phyloP scores from a whole-genome alignment of 805 yeast species.

The Cyberlindnera saturnus region DNA sequence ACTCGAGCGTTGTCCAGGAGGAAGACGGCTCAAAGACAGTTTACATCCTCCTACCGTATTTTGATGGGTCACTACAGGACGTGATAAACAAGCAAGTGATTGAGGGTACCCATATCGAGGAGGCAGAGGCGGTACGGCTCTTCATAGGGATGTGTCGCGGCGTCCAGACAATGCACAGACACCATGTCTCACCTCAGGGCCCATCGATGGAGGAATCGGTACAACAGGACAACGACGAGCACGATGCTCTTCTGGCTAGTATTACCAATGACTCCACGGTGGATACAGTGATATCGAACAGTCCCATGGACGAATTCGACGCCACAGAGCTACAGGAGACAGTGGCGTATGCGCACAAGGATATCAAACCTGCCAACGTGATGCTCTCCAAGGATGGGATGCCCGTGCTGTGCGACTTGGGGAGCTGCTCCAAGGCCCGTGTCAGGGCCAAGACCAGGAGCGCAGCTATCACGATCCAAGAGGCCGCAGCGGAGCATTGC shows the following conservation, averaged over 20 bases:
- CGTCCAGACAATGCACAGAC: conserved; percentile 62
- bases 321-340: conserved; percentile 50
- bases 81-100: conserved; percentile 60
- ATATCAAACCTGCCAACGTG: conserved; percentile 83
- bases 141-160: conserved; percentile 72
- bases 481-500: conserved; percentile 77
- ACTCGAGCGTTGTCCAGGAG: conserved; percentile 67
- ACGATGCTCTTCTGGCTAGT: conserved; percentile 9
- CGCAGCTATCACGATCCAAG: conserved; percentile 72
- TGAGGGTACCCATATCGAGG: conserved; percentile 46
- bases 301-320: conserved; percentile 28
- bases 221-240: conserved; percentile 9
- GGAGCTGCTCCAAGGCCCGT: conserved; percentile 68
- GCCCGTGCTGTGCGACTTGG: conserved; percentile 80
- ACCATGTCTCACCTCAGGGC: conserved; percentile 5
- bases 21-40: conserved; percentile 75
- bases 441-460: conserved; percentile 49
- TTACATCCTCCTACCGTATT: conserved; percentile 75
- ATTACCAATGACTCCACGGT: conserved; percentile 11
- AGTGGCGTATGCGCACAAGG: conserved; percentile 77
- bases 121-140: conserved; percentile 54
- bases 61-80: conserved; percentile 70
- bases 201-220: conserved; percentile 2
- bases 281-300: conserved; percentile 23
- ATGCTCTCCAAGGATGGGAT: conserved; percentile 69